Conservation (phyloP, 495 filamentous ascomycete genomes). For the Hypoxylon lenormandii region DNA sequence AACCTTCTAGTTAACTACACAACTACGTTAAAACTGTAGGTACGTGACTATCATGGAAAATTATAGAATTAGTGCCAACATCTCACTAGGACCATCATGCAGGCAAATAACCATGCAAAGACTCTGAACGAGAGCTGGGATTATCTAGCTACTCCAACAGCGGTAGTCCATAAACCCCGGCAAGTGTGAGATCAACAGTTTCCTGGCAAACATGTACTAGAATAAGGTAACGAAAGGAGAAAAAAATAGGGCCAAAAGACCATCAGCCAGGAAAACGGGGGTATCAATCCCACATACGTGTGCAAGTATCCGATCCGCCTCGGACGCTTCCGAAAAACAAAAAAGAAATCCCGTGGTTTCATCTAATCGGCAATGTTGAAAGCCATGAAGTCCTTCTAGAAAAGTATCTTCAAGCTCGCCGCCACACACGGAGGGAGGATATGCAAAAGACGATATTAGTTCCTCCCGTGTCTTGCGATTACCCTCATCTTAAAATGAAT, state of each 20-base stretch:
- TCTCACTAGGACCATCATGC: no score
- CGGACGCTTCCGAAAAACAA: slow-evolving; percentile 7
- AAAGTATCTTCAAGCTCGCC: slow-evolving; percentile 13
- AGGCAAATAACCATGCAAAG: not conserved
- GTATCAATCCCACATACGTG: slow-evolving; percentile 40
- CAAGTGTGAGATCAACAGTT: slow-evolving; percentile 19
- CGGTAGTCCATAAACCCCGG: slow-evolving; percentile 1
- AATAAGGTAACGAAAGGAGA: slow-evolving; percentile 42
- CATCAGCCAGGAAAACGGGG: slow-evolving; percentile 25
- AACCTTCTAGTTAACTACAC: no score
- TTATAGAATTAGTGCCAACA: no score
- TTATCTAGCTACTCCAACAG: slow-evolving; percentile 30
- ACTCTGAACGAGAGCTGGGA: slow-evolving; percentile 38
- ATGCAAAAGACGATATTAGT: slow-evolving; percentile 46
- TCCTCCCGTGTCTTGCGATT: slow-evolving; percentile 48
- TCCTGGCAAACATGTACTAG: slow-evolving; percentile 42
- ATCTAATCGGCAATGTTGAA: slow-evolving; percentile 30
- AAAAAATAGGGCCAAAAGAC: slow-evolving; percentile 18
- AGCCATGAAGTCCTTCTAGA: not conserved
- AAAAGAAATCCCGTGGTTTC: slow-evolving; percentile 33
- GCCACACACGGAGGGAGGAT: slow-evolving; percentile 25
- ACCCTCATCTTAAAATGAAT: slow-evolving; percentile 55
- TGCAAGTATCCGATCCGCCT: slow-evolving; percentile 27
- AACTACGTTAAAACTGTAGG: no score
- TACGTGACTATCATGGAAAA: no score